phyloP scores from a whole-genome alignment of 2,329 filamentous ascomycete genomes.

The Acrocalymma vagum region DNA sequence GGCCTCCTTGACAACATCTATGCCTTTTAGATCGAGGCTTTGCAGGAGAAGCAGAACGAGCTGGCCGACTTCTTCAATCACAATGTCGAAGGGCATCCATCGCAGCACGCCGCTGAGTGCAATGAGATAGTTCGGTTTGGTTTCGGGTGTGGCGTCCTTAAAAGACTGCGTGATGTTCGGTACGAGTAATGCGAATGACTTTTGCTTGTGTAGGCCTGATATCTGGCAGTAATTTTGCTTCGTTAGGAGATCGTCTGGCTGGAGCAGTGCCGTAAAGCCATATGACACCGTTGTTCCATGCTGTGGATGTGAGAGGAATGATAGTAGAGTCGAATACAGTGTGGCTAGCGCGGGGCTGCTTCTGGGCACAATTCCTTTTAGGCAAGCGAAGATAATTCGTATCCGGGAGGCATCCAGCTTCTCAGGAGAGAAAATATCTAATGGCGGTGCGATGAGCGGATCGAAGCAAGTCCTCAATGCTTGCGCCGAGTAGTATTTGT shows the following conservation, averaged over 20 bases:
- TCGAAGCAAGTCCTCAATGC: constrained; percentile 50
- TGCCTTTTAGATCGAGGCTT: constrained; percentile 64
- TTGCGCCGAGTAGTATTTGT: constrained; percentile 56
- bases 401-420: constrained; percentile 53
- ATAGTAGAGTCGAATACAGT: constrained; percentile 56
- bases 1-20: constrained; percentile 65
- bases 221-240: constrained; percentile 69
- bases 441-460: constrained; percentile 43
- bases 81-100: constrained; percentile 66
- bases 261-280: constrained; percentile 67
- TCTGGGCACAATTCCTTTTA: constrained; percentile 68
- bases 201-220: constrained; percentile 70
- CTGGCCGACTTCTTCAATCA: constrained; percentile 65
- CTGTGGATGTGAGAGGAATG: constrained; percentile 57
- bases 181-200: constrained; percentile 67
- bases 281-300: constrained; percentile 63
- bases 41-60: constrained; percentile 70
- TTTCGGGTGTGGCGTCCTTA: constrained; percentile 50
- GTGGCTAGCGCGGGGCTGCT: constrained; percentile 55
- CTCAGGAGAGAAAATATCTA: constrained; percentile 41
- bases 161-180: constrained; percentile 65
- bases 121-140: constrained; percentile 69
- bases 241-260: constrained; percentile 68
- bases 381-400: constrained; percentile 66
- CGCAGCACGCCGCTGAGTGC: constrained; percentile 69